Evolutionary conservation across 2,329 filamentous ascomycete genomes (phyloP).

Genomic region (Aquanectria penicillioides): DNA sequence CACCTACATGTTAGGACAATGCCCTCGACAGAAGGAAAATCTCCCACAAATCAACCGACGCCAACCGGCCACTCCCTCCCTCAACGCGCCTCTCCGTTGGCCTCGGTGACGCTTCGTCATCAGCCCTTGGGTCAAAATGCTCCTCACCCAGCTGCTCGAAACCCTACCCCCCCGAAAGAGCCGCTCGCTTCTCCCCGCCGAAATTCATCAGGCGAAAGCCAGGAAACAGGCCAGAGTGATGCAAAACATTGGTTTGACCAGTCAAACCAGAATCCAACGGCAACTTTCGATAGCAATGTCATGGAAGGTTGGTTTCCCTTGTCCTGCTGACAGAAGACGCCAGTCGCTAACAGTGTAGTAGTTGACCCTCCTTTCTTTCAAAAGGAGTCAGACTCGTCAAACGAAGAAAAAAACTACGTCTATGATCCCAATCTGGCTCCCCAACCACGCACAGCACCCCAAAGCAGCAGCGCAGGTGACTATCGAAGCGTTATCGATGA

Average conservation of each 20-base stretch:
- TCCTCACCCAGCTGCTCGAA: conserved; percentile 42
- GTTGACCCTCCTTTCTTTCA: conserved; percentile 67
- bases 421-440: conserved; percentile 38
- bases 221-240: conserved; percentile 60
- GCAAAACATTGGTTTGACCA: conserved; percentile 65
- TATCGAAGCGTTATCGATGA: conserved; percentile 88
- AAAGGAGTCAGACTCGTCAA: conserved; percentile 62
- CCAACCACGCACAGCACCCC: conserved; percentile 49
- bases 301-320: conserved; percentile 57
- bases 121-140: conserved; percentile 58
- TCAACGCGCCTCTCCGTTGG: conserved; percentile 55
- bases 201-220: conserved; percentile 61
- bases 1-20: conserved; percentile 33
- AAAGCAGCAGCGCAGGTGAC: conserved; percentile 75
- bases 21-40: conserved; percentile 40
- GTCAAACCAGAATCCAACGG: conserved; percentile 61
- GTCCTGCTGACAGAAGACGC: not conserved
- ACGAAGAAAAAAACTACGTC: conserved; percentile 51
- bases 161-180: conserved; percentile 34
- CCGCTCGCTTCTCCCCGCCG: conserved; percentile 41
- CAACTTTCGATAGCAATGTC: conserved; percentile 51
- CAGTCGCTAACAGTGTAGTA: conserved; percentile 31
- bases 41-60: conserved; percentile 40
- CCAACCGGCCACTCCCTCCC: conserved; percentile 54
- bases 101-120: conserved; percentile 59